These are phyloP conservation scores for Fusarium abutilonis DNA, from an alignment of 2,329 filamentous ascomycete genomes.

Conservation along the genomic window DNA sequence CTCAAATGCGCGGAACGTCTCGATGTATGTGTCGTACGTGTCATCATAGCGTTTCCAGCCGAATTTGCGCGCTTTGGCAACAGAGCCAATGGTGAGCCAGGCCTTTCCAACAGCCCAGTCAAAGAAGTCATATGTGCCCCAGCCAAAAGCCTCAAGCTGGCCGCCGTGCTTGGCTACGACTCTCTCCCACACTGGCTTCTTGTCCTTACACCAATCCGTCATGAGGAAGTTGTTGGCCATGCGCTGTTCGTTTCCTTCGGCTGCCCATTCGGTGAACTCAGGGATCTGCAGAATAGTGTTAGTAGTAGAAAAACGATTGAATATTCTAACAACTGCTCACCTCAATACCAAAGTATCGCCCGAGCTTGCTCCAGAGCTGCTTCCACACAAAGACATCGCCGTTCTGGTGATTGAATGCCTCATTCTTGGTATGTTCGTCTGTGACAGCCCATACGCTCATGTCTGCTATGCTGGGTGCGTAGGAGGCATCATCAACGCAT, in stretches of 20 bases:
- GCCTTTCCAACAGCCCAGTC: conserved; percentile 36
- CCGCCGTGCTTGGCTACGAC: conserved; percentile 32
- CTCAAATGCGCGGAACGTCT: conserved; percentile 33
- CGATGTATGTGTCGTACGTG: conserved; percentile 30
- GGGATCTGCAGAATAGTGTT: conserved; percentile 7
- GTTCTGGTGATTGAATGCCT: conserved; percentile 30
- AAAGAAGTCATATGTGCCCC: conserved; percentile 38
- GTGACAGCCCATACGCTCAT: conserved; percentile 15
- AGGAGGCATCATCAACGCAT: conserved; percentile 26
- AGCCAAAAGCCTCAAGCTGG: conserved; percentile 24
- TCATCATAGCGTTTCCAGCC: conserved; percentile 34
- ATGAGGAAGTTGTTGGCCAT: conserved; percentile 33
- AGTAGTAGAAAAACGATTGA: background rate
- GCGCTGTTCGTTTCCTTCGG: conserved; percentile 21
- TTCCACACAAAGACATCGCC: conserved; percentile 30
- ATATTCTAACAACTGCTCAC: background rate
- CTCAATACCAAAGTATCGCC: conserved; percentile 16
- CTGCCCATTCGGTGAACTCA: conserved; percentile 22
- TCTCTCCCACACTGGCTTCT: conserved; percentile 27
- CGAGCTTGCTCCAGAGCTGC: conserved; percentile 13
- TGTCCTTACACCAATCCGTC: conserved; percentile 33
- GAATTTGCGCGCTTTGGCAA: conserved; percentile 33
- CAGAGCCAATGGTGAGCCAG: conserved; percentile 26
- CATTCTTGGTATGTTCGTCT: conserved; percentile 11
- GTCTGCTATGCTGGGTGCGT: conserved; percentile 22